A percentile compares a stretch with the other conserved stretches of the same genome.
phyloP scores from a whole-genome alignment of 1,284 basidiomycete genomes.

The Cystobasidium pallidum region DNA sequence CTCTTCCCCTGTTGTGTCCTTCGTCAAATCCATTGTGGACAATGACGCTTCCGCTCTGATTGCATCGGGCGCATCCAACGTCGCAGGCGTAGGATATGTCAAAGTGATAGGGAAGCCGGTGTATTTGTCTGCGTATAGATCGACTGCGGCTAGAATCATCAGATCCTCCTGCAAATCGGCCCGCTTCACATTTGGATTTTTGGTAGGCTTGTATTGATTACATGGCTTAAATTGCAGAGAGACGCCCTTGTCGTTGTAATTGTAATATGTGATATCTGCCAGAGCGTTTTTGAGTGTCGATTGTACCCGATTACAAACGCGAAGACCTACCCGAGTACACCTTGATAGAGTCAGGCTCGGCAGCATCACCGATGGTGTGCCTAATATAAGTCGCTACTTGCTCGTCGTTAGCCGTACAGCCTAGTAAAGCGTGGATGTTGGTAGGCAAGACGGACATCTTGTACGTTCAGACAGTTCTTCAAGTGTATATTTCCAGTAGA shows the following conservation, averaged over 20 bases:
- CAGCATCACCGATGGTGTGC: neutral
- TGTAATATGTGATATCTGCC: slow-evolving; percentile 79
- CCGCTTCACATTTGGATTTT: slow-evolving; percentile 58
- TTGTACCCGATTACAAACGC: slow-evolving; percentile 62
- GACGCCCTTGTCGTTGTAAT: slow-evolving; percentile 74
- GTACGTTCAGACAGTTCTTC: neutral
- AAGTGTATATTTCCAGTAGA: neutral
- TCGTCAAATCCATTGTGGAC: slow-evolving; percentile 60
- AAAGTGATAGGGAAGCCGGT: slow-evolving; percentile 64
- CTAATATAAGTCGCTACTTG: slow-evolving; percentile 1
- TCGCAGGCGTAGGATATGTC: slow-evolving; percentile 48
- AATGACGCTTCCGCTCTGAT: neutral
- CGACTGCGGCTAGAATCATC: slow-evolving; percentile 70
- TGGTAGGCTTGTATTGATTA: slow-evolving; percentile 64
- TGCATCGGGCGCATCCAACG: slow-evolving; percentile 2
- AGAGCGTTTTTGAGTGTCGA: slow-evolving; percentile 62
- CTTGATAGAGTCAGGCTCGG: slow-evolving; percentile 32
- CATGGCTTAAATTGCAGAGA: slow-evolving; percentile 71
- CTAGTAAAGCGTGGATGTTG: slow-evolving; percentile 27
- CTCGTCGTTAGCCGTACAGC: neutral
- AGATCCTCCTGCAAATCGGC: slow-evolving; percentile 62
- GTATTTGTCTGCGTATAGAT: slow-evolving; percentile 70
- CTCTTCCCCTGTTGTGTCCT: slow-evolving; percentile 69
- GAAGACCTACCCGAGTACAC: slow-evolving; percentile 26
- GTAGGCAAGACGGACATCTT: slow-evolving; percentile 29